Base-by-base conservation (phyloP, 208 protist species). In the Leishmania turanica region DNA sequence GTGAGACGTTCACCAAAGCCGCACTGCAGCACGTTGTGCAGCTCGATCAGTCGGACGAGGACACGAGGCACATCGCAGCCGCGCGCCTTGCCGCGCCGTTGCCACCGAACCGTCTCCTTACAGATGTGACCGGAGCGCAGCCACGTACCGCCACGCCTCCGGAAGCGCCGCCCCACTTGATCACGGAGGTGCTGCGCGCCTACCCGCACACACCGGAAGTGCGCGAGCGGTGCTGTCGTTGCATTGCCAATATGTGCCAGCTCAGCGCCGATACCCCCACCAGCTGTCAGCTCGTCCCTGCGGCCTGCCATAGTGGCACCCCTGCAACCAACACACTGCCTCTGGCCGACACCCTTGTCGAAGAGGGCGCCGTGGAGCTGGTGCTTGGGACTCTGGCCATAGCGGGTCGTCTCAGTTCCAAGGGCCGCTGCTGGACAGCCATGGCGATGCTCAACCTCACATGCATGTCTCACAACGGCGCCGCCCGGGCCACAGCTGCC, bases 221-320 rank as follows among this genome's bases (percentile, higher is more conserved):
- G 19, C 90, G 94, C 65, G 94, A 93, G 82, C 79, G 84, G 17
- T 93, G 92, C 87, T 96, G 92, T 79, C 92, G 94, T 58, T 96
- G 92, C 75, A 83, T 97, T 68, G 92, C 94, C 40, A 97, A 97
- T 85, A 85, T 96, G 77, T 96, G 91, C 77, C 91, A 92, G 60
- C 87, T 95, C 27, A 71, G 73, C 60, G 64, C 78, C 27, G 75
- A 75, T 31, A 45, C 42, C 70, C 17, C 82, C 17, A 49, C 17
- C 34, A 49, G 45, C 34, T 24, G 27, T 31, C 51, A 76, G 54
- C 19, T 49, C 49, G 19, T 49, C 9, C 47, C 42, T 21, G 58
- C 64, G 13, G 42, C 27, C 11, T 17, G 27, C 37, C 40, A 34
- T 34, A n/a, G 11, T 31, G 77, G 13, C 5, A 45, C 62, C 19